These are phyloP conservation scores for Phyllosticta capitalensis DNA, from an alignment of 2,329 filamentous ascomycete genomes.

Conservation along the genomic window DNA sequence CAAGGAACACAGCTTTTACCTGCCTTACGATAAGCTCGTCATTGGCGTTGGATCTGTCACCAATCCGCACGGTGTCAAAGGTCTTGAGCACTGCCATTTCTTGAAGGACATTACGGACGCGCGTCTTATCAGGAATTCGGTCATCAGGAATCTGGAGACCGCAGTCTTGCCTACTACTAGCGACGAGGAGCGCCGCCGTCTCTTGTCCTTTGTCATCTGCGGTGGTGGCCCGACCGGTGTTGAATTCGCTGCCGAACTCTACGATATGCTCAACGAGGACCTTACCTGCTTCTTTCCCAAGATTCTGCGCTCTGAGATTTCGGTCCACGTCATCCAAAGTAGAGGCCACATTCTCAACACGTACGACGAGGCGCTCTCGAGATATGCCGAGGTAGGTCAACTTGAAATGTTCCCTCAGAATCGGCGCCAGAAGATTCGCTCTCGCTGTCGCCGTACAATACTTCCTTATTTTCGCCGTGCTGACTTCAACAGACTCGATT, in stretches of 20 bases:
- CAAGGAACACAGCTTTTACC: conserved; percentile 72
- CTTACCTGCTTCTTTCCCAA: conserved; percentile 73
- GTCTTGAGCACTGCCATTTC: conserved; percentile 87
- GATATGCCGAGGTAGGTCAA: conserved; percentile 63
- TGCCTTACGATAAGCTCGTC: conserved; percentile 95
- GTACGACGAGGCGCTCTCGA: conserved; percentile 88
- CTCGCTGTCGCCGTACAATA: neutral
- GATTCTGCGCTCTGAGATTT: conserved; percentile 92
- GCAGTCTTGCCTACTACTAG: conserved; percentile 87
- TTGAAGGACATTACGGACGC: conserved; percentile 94
- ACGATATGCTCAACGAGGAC: conserved; percentile 93
- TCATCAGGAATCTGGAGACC: conserved; percentile 80
- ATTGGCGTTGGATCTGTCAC: conserved; percentile 85
- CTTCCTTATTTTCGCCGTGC: neutral
- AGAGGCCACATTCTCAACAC: conserved; percentile 94
- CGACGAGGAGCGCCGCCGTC: conserved; percentile 75
- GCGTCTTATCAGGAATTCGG: conserved; percentile 74
- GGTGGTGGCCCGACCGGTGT: conserved; percentile 94
- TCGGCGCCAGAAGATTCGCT: too few relatives aligned
- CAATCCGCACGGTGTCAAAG: conserved; percentile 92
- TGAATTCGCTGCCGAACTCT: conserved; percentile 94
- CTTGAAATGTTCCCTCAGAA: neutral
- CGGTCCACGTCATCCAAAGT: conserved; percentile 93
- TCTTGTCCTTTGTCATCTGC: conserved; percentile 92
- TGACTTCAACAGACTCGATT: conserved; percentile 53